A percentile compares a stretch with the other conserved stretches of the same genome.
Conservation (phyloP, 495 filamentous ascomycete species). For the Penicillium mononematosum region DNA sequence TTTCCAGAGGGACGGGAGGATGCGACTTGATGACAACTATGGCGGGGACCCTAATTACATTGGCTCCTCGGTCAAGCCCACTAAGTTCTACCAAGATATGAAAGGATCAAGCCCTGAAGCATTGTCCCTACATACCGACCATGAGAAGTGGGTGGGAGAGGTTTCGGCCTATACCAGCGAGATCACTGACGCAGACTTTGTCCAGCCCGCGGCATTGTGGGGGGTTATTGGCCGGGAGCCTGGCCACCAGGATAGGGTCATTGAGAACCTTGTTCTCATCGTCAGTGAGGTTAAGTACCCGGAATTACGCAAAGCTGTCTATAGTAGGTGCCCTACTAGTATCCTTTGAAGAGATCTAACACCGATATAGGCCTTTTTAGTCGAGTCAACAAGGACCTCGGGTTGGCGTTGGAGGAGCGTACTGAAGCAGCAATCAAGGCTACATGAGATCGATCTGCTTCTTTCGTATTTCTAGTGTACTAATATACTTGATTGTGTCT, state of each 20-base stretch:
- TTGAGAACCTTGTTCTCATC: conserved; percentile 51
- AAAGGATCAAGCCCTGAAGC: conserved; percentile 11
- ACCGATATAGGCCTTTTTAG: conserved; percentile 3
- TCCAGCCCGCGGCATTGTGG: conserved; percentile 27
- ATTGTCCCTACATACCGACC: conserved; percentile 36
- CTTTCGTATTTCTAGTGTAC: not conserved
- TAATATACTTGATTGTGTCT: not conserved
- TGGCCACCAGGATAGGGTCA: conserved; percentile 59
- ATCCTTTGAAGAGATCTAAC: not conserved
- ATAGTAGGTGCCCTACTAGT: conserved; percentile 16
- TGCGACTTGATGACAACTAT: conserved; percentile 62
- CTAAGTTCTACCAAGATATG: conserved; percentile 20
- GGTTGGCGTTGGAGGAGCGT: conserved; percentile 2
- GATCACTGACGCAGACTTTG: conserved; percentile 21
- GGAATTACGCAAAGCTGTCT: conserved; percentile 21
- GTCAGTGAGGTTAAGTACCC: conserved; percentile 30
- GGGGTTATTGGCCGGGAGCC: conserved; percentile 55
- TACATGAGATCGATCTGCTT: not conserved
- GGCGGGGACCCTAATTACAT: conserved; percentile 63
- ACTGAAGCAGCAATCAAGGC: conserved; percentile 10
- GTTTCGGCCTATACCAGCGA: conserved; percentile 30
- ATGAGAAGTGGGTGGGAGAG: conserved; percentile 56
- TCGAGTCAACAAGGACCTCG: conserved; percentile 12
- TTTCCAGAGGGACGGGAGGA: conserved; percentile 67
- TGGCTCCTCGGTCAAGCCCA: conserved; percentile 19